Evolutionary conservation across 768 basidiomycete species (phyloP).

Genomic region (Kwoniella mangroviensis): DNA sequence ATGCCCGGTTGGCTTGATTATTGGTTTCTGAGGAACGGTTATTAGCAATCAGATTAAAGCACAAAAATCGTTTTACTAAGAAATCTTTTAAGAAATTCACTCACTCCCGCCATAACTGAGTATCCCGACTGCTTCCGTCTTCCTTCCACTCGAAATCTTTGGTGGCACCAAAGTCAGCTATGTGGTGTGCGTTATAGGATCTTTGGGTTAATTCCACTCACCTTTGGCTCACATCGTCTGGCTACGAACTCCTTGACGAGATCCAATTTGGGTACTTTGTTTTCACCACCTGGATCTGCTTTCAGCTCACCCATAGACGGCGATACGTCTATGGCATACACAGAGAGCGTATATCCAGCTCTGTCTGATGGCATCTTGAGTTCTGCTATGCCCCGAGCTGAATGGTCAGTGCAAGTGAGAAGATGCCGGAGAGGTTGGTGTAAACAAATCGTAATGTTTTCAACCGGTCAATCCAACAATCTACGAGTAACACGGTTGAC

Average conservation of each 20-base stretch:
- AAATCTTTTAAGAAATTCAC: constrained; percentile 11
- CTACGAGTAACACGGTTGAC: constrained; percentile 7
- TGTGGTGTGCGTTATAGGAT: not conserved
- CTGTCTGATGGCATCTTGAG: constrained; percentile 43
- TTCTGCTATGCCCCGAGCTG: not conserved
- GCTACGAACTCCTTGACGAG: constrained; percentile 85
- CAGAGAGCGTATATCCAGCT: constrained; percentile 54
- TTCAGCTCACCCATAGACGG: constrained; percentile 76
- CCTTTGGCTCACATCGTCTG: constrained; percentile 90
- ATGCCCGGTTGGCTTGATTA: constrained; percentile 53
- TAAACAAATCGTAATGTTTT: constrained; percentile 3
- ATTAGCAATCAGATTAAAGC: no score
- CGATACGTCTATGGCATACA: constrained; percentile 85
- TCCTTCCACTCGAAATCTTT: constrained; percentile 86
- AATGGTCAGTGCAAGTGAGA: no score
- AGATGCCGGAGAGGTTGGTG: not conserved
- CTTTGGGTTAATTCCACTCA: constrained; percentile 49
- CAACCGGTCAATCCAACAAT: not conserved
- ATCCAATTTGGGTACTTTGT: constrained; percentile 70
- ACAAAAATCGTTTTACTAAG: not conserved
- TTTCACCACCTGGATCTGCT: constrained; percentile 65
- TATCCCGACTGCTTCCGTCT: constrained; percentile 93
- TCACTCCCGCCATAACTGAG: constrained; percentile 81
- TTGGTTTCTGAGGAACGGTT: constrained; percentile 45
- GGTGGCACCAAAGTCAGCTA: not conserved